These are phyloP conservation scores for Ceratocystiopsis sp. DNA, from an alignment of 2,329 filamentous ascomycete genomes.

Conservation along the genomic window DNA sequence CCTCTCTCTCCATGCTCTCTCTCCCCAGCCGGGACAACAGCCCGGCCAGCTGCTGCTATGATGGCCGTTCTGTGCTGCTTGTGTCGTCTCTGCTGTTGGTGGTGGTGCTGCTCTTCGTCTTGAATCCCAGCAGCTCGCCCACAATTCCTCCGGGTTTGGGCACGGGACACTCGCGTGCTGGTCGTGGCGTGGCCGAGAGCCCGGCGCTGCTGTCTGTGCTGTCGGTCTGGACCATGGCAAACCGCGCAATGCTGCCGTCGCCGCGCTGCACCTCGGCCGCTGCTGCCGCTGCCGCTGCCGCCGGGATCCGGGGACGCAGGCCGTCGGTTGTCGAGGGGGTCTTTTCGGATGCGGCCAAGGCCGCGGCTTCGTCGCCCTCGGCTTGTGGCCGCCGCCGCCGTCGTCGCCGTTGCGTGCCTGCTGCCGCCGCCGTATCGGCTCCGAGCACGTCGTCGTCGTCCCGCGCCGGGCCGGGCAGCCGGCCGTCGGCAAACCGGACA, in stretches of 20 bases:
- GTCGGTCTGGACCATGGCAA: slow-evolving; percentile 19
- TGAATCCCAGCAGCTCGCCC: slow-evolving; percentile 43
- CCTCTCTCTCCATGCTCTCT: no score
- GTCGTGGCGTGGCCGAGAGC: no score
- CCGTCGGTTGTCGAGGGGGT: no score
- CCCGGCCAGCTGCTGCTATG: no score
- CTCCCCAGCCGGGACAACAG: no score
- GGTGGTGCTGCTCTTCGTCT: slow-evolving; percentile 9
- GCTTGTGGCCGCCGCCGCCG: slow-evolving; percentile 19
- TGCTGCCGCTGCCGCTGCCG: background rate
- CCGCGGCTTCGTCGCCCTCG: background rate
- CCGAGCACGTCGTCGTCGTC: slow-evolving; percentile 14
- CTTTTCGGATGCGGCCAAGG: no score
- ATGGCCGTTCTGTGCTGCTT: no score
- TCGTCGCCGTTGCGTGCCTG: slow-evolving; percentile 16
- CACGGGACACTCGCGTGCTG: slow-evolving; percentile 62
- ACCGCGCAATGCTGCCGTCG: slow-evolving; percentile 31
- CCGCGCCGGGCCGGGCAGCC: slow-evolving; percentile 16
- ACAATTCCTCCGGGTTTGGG: slow-evolving; percentile 65
- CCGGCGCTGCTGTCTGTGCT: background rate
- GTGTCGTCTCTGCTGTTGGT: no score
- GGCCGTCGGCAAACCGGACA: slow-evolving; percentile 56
- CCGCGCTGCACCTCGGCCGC: slow-evolving; percentile 20
- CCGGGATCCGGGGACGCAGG: background rate
- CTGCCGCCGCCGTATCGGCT: slow-evolving; percentile 21